Evolutionary conservation across 495 filamentous ascomycete species (phyloP), one percentile per base, ranked within the genome.

Genomic region (Pyronema domesticum): DNA sequence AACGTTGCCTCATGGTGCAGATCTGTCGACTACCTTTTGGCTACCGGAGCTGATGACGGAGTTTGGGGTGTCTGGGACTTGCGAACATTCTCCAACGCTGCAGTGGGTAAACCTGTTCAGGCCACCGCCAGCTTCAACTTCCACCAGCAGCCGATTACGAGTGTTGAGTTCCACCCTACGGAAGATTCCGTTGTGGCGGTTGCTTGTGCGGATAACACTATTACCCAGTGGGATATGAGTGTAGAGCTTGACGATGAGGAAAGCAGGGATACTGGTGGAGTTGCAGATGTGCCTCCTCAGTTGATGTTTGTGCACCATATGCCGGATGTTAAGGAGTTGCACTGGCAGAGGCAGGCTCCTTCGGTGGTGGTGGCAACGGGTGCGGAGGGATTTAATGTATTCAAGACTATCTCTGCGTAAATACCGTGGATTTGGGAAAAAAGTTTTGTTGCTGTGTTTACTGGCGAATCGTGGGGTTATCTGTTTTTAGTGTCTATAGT

Each of bases 181-280:
- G 91, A 98, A 59, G 89, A 98, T 70, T 87, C 81, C 67, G 89
- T 95, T 54, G 80, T 98, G 13, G 84, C 85, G 6, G 87, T 95
- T 15, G 89, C 85, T 7, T 86, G 86, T 1, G 91, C 87, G 14
- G 91, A 98, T 67, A 89, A 88, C 65, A 94, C 89, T 8, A 75
- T 95, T 19, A 95, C 91, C 1, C 72, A 95, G 44, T 98, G 91
- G 91, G 91, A 98, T 81, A 66, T 98, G 66, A 84, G 86, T 3
- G 91, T 98, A 39, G 91, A 98, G 70, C 59, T 96, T 54, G 91
- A 98, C 61, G 91, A 95, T 61, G 91, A 98, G 71, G 89, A 95
- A 75, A 86, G 81, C 63, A 85, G 77, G 69, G 84, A 89, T 57
- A 88, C 87, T 4, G 89, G 80, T 3, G 89, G 82, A 23, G 79